Evolutionary conservation across 192 early-diverging fungal species (phyloP).

Genomic region (Linnemannia schmuckeri): DNA sequence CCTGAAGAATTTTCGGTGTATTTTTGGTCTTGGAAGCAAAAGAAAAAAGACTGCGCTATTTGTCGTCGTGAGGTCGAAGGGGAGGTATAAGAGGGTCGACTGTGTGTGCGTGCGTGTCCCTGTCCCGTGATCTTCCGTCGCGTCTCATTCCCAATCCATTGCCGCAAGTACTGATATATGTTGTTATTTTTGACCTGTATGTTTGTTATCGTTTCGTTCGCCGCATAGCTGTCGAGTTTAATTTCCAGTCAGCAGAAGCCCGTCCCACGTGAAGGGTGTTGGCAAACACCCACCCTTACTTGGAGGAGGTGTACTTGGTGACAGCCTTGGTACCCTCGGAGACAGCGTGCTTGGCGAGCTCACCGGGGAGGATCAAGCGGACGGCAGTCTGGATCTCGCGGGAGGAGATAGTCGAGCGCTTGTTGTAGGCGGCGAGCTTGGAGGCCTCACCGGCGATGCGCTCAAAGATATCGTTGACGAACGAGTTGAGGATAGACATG

Average conservation of each 20-base stretch:
- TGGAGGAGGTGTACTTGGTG: conserved; percentile 93
- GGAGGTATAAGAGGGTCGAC: background rate
- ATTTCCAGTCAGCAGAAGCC: background rate
- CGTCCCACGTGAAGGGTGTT: background rate
- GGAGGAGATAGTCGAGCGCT: conserved; percentile 95
- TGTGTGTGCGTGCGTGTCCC: background rate
- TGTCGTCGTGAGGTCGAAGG: background rate
- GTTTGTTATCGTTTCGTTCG: background rate
- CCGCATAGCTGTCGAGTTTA: background rate
- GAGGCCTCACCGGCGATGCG: conserved; percentile 89
- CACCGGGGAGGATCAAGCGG: conserved; percentile 83
- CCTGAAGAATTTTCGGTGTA: background rate
- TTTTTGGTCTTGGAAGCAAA: background rate
- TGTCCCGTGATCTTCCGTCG: background rate
- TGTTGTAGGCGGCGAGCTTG: conserved; percentile 94
- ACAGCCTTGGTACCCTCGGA: conserved; percentile 98
- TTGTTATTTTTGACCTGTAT: no score
- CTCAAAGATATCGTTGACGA: conserved; percentile 98
- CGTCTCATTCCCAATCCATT: no score
- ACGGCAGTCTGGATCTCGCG: conserved; percentile 94
- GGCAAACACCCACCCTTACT: conserved; percentile 53
- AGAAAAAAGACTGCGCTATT: background rate
- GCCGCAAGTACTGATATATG: no score
- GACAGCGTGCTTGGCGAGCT: conserved; percentile 96
- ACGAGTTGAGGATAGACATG: conserved; percentile 97